Evolutionary conservation across 768 basidiomycete genomes (phyloP).

Genomic region (Clathrus columnatus): DNA sequence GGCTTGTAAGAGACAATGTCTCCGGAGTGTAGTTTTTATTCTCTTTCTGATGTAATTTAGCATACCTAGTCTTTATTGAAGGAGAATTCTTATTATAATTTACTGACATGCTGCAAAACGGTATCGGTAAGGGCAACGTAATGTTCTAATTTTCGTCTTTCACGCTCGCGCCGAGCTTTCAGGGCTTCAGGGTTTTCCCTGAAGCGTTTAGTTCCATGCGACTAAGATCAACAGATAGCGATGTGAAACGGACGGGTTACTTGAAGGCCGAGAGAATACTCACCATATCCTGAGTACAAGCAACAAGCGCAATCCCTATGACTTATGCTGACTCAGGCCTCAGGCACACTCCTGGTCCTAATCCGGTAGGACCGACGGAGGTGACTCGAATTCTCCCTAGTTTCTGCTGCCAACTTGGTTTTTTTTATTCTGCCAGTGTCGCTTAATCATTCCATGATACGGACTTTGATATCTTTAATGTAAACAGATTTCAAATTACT

Average conservation of each 20-base stretch:
- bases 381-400: too few species aligned
- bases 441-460: too few species aligned
- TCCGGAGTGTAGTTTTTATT: constrained; percentile 57
- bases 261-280: neutral
- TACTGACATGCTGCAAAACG: constrained; percentile 46
- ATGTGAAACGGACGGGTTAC: neutral
- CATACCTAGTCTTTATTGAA: neutral
- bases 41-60: constrained; percentile 50
- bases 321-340: too few species aligned
- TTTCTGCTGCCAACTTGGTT: too few species aligned
- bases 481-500: too few species aligned
- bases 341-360: too few species aligned
- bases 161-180: constrained; percentile 61
- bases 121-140: constrained; percentile 60
- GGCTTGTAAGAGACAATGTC: constrained; percentile 71
- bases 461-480: too few species aligned
- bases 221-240: neutral
- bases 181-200: constrained; percentile 48
- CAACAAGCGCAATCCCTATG: too few species aligned
- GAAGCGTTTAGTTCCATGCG: constrained; percentile 59
- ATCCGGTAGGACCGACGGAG: too few species aligned
- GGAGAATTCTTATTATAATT: neutral
- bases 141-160: constrained; percentile 66
- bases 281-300: neutral
- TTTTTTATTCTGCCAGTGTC: too few species aligned